Base-by-base conservation (phyloP, 108 stramenopile genomes). In the Conticribra weissflogii region DNA sequence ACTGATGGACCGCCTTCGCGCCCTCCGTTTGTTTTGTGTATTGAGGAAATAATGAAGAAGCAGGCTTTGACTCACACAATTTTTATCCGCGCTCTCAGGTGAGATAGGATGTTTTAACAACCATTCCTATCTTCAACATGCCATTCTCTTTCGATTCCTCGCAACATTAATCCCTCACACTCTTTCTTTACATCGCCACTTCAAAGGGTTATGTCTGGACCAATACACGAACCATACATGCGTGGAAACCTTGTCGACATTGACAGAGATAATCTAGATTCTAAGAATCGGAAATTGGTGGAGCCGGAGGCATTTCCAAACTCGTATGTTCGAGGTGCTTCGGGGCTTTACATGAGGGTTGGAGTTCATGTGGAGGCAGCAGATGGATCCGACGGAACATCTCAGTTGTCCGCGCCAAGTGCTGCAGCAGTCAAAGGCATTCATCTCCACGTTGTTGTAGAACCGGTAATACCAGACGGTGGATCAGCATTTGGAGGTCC, bases 271-370 rank as follows among this genome's bases (percentile, higher is more conserved):
- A 72, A 85, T 19, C 57, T 50, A 18, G 83, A 88, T 46, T 78
- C 80, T 21, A 48, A 84, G n/a, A 80, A 78, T 4, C 53, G 78
- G 23, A 76, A 82, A 21, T 75, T 86, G 41, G 86, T 89, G 27
- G 81, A 85, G 17, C 89, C 90, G 17, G 93, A 92, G 66, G 90
- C 90, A n/a, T 95, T 91, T 63, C 93, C 93, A 1, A 95, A 95
- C 75, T 90, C 89, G 5, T 95, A 79, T 66, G 89, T 95, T 2
- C 75, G 86, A 44, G 94, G 90, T 18, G 69, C 88, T 14, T 86
- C 86, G 19, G 74, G 80, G 27, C 63, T 91, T n/a, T 91, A 91
- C 59, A 58, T 92, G 22, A 85, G 89, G 24, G 88, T 92, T 15
- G 94, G 94, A 16, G 89, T 81, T 15, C 89, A 95, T 54, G 89